Conservation (phyloP, 2,329 filamentous ascomycete genomes). For the Plenodomus tracheiphilus region DNA sequence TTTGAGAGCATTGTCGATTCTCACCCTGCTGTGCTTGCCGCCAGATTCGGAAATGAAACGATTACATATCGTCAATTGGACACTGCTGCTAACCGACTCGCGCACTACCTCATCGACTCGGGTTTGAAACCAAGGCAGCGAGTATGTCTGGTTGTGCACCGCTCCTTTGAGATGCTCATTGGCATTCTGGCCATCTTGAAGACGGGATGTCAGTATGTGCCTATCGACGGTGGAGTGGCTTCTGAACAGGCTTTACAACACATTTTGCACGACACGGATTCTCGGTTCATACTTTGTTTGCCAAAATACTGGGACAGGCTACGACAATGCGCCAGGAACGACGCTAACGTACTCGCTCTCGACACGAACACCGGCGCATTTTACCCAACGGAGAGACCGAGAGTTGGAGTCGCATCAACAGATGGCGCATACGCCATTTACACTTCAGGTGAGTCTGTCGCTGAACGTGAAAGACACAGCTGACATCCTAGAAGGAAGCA, state of each 20-base stretch:
- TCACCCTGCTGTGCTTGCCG: conserved; percentile 26
- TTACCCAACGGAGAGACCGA: conserved; percentile 21
- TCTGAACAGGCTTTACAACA: conserved; percentile 47
- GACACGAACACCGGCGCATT: conserved; percentile 15
- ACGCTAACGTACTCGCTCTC: conserved; percentile 20
- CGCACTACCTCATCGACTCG: conserved; percentile 33
- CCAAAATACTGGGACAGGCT: conserved; percentile 35
- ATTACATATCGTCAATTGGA: conserved; percentile 39
- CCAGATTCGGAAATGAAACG: conserved; percentile 19
- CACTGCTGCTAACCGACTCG: conserved; percentile 33
- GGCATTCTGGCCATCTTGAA: conserved; percentile 61
- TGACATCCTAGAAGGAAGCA: conserved; percentile 47
- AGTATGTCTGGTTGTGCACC: conserved; percentile 59
- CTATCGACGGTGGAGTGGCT: conserved; percentile 57
- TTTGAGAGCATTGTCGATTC: conserved; percentile 34
- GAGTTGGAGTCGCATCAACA: conserved; percentile 13
- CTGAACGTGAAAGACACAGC: neutral
- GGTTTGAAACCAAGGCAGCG: conserved; percentile 46
- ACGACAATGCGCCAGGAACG: conserved; percentile 13
- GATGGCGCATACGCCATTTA: conserved; percentile 52
- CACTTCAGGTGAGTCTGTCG: conserved; percentile 48
- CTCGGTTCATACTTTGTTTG: conserved; percentile 54
- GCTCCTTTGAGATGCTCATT: conserved; percentile 61
- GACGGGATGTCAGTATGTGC: conserved; percentile 62
- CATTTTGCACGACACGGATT: conserved; percentile 54